Evolutionary conservation across 139 green algal genomes (phyloP), one percentile per base, ranked within the genome.

Genomic region (Picochlorum sp.): DNA sequence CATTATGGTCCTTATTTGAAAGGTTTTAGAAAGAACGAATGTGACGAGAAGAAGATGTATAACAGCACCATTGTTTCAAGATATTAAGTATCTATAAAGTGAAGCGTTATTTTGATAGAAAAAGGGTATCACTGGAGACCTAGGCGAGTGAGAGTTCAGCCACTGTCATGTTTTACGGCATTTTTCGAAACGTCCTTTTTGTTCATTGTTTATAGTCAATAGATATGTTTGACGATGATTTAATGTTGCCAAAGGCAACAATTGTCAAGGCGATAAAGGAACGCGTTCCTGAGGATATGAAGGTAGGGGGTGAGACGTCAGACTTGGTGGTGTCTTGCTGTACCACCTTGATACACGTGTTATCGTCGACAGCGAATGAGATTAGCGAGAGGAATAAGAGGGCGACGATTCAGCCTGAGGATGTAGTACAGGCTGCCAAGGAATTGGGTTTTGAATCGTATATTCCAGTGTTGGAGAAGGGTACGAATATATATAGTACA

Each of bases 321-420:
- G 78, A 85, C 45, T 60, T 85, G 44, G 47, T 85, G 6, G 61
- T 83, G 23, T 54, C 75, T 14, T 81, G 72, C 67, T 85, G 76
- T 74, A 82, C 74, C 28, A 50, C 70, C 44, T 70, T 78, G 61
- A 65, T 78, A 45, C 66, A 74, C 45, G 16, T 78, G 15, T 16
- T 78, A 15, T 64, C 71, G 24, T 66, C 57, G 3, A 72, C 86
- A 49, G 73, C 83, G 16, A 89, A 89, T 50, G 70, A 79, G 13
- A 62, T 87, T 26, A 78, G 81, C 58, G 73, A 60, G 51, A 45
- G 41, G 0, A 77, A 88, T 20, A 71, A 79, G 49, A 78, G 80
- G 52, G 61, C 59, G 13, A 87, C 81, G 23, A 89, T 89, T 57
- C 66, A 65, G 26, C 83, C 83, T 2, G 83, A 85, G 54, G 75